Conservation (phyloP, 306 rosid species). For the Castanea mollissima region DNA sequence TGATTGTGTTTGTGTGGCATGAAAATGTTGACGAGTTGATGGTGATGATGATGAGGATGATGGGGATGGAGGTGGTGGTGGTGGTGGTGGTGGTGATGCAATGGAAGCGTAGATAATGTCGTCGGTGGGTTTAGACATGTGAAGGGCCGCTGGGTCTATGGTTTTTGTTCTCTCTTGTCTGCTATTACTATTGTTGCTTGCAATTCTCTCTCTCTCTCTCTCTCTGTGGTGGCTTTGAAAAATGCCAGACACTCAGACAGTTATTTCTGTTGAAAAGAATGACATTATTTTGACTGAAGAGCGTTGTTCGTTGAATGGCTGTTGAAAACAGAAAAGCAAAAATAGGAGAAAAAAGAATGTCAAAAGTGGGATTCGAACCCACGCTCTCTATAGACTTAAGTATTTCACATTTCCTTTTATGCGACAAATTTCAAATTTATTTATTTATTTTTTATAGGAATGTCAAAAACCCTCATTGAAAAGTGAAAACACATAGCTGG, state of each 20-base stretch:
- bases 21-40: neutral
- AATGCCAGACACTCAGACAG: conserved; percentile 7
- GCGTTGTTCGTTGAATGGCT: neutral
- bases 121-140: conserved; percentile 72
- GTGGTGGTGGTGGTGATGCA: neutral
- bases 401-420: no score
- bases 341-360: no score
- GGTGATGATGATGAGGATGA: neutral
- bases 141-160: conserved; percentile 52
- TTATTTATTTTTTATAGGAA: no score
- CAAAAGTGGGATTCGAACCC: neutral
- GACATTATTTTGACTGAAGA: neutral
- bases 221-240: neutral
- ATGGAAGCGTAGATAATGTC: conserved; percentile 35
- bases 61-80: no score
- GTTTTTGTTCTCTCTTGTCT: conserved; percentile 58
- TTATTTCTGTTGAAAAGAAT: conserved; percentile 23
- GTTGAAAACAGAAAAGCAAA: neutral
- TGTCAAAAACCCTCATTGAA: no score
- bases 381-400: neutral
- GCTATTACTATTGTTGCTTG: conserved; percentile 18
- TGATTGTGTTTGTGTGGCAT: conserved; percentile 15
- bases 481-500: no score
- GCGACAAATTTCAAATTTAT: no score
- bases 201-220: conserved; percentile 21